A percentile compares a stretch with the other conserved stretches of the same genome.
These are phyloP conservation scores for Leishmania mexicana DNA, from an alignment of 208 protist genomes.

Conservation along the genomic window DNA sequence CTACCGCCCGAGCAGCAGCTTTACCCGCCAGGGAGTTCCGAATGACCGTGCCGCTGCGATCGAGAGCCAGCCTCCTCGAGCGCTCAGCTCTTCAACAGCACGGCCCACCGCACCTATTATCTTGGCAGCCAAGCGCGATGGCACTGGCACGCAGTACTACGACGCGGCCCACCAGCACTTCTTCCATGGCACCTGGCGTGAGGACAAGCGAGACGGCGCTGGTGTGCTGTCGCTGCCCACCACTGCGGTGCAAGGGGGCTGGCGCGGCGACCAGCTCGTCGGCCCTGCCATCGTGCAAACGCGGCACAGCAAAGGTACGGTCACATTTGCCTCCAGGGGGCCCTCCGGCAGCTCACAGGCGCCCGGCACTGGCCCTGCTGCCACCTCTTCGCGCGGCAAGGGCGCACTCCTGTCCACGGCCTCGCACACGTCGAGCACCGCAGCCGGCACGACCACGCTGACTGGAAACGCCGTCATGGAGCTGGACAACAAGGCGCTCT, in stretches of 20 bases:
- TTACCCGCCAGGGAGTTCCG: conserved; percentile 3
- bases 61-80: not conserved
- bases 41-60: not conserved
- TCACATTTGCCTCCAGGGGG: conserved; percentile 1
- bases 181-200: conserved; percentile 57
- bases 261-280: conserved; percentile 39
- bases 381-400: not conserved
- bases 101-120: not conserved
- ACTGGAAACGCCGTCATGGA: conserved; percentile 50
- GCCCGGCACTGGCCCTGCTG: not conserved
- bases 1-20: conserved; percentile 15
- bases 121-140: conserved; percentile 27
- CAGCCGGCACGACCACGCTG: conserved; percentile 4
- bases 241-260: conserved; percentile 52
- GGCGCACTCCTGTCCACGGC: not conserved
- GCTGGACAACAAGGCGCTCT: conserved; percentile 47
- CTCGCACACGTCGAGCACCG: not conserved
- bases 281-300: conserved; percentile 31
- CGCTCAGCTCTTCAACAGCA: not conserved
- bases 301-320: conserved; percentile 17
- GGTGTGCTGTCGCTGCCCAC: conserved; percentile 56
- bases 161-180: conserved; percentile 31
- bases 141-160: conserved; percentile 40
- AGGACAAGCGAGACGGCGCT: conserved; percentile 48
- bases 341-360: not conserved